These are phyloP conservation scores for Gastrolobium bilobum DNA, from an alignment of 306 rosid species.

Conservation along the genomic window DNA sequence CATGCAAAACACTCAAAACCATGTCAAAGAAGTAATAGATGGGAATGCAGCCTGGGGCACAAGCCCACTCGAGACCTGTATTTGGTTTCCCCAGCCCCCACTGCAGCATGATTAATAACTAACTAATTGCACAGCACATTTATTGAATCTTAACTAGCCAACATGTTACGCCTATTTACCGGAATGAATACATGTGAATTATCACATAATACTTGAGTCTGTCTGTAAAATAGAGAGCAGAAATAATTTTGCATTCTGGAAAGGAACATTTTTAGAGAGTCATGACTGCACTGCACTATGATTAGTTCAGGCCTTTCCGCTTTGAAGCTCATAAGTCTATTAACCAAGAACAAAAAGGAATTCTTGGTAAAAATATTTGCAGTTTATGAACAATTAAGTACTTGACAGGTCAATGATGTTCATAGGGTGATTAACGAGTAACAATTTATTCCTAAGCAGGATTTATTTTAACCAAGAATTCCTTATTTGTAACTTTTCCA, in stretches of 20 bases:
- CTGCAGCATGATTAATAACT: slow-evolving; percentile 19
- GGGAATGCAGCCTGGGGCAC: not conserved
- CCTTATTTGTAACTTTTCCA: not conserved
- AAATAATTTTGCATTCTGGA: not conserved
- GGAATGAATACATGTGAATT: not conserved
- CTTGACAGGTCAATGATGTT: not conserved
- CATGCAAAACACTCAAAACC: not conserved
- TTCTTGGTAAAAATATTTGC: not conserved
- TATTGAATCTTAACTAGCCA: slow-evolving; percentile 14
- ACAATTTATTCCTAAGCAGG: not conserved
- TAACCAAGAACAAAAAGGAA: not conserved
- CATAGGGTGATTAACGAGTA: not conserved
- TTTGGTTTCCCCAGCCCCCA: not conserved
- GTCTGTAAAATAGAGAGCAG: not conserved
- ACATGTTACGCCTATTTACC: not conserved
- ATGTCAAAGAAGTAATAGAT: not conserved
- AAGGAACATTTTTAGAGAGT: slow-evolving; percentile 6
- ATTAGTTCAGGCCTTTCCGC: not conserved
- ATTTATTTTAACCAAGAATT: not conserved
- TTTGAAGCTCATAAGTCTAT: not conserved
- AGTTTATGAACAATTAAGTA: slow-evolving; percentile 4
- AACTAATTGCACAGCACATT: not conserved
- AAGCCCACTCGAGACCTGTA: slow-evolving; percentile 12
- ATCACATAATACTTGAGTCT: slow-evolving; percentile 12
- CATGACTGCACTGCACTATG: not conserved